These are phyloP conservation scores for Tylopilus sp. DNA, from an alignment of 768 basidiomycete genomes.

Conservation along the genomic window DNA sequence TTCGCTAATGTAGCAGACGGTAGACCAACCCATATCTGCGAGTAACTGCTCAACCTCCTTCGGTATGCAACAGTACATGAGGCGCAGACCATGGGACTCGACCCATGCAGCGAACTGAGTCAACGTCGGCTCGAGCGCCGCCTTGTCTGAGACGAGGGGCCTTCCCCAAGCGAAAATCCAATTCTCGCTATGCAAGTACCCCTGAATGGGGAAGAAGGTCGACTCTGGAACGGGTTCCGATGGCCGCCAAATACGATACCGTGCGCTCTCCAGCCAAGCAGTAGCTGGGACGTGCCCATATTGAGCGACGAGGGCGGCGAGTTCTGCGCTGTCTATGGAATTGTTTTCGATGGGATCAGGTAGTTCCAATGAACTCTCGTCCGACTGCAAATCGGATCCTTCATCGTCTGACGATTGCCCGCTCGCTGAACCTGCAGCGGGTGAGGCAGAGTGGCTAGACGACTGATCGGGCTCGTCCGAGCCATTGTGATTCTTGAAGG, in stretches of 20 bases:
- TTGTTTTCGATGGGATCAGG: conserved; percentile 4
- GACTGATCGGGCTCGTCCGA: background rate
- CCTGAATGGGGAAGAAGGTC: conserved; percentile 49
- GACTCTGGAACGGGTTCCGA: conserved; percentile 26
- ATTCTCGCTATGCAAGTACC: conserved; percentile 50
- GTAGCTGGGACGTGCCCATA: conserved; percentile 69
- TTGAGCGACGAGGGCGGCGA: conserved; percentile 55
- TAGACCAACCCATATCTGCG: conserved; percentile 52
- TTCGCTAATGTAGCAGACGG: conserved; percentile 61
- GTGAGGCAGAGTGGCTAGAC: background rate
- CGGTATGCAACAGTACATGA: conserved; percentile 61
- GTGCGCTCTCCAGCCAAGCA: conserved; percentile 64
- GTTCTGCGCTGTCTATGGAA: conserved; percentile 14
- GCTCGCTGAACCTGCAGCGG: background rate
- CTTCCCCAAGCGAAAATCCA: conserved; percentile 65
- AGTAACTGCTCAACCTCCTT: conserved; percentile 49
- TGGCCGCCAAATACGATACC: conserved; percentile 48
- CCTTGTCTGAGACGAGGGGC: conserved; percentile 48
- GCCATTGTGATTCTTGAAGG: background rate
- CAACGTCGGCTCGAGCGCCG: conserved; percentile 32
- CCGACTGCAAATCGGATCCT: background rate
- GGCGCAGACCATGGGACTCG: conserved; percentile 43
- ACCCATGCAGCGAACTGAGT: conserved; percentile 45
- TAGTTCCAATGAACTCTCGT: conserved; percentile 6
- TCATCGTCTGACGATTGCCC: conserved; percentile 2